phyloP scores from a whole-genome alignment of 2,329 filamentous ascomycete genomes.

The Botrytis galanthina region DNA sequence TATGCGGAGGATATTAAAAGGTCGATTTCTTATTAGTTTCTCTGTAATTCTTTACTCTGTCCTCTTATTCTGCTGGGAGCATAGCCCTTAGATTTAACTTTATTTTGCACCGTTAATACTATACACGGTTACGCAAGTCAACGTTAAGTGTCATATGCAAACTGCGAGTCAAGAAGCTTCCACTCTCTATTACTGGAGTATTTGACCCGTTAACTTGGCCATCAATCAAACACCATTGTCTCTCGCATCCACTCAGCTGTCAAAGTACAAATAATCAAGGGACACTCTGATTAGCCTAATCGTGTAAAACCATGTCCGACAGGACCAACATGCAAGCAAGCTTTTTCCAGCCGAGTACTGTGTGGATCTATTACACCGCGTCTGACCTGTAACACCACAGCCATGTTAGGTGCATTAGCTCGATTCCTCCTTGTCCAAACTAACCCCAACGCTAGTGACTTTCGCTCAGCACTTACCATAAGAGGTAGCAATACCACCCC shows the following conservation, averaged over 20 bases:
- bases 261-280: not conserved
- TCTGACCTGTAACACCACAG: slow-evolving; percentile 13
- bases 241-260: not conserved
- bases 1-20: not conserved
- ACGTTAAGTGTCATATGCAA: not conserved
- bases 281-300: not conserved
- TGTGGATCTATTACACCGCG: not conserved
- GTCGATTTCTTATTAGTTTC: not conserved
- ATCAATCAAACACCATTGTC: not conserved
- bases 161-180: not conserved
- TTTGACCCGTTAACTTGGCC: not conserved
- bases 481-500: not conserved
- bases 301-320: not conserved
- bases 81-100: not conserved
- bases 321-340: not conserved
- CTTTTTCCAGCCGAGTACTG: not conserved
- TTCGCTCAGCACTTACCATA: not conserved
- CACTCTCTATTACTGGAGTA: not conserved
- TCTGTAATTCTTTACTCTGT: not conserved
- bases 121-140: not conserved
- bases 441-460: not conserved
- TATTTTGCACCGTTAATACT: not conserved
- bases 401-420: slow-evolving; percentile 5
- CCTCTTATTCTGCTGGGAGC: not conserved
- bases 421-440: not conserved